phyloP scores from a whole-genome alignment of 768 basidiomycete genomes.

The Lepiota venenata region DNA sequence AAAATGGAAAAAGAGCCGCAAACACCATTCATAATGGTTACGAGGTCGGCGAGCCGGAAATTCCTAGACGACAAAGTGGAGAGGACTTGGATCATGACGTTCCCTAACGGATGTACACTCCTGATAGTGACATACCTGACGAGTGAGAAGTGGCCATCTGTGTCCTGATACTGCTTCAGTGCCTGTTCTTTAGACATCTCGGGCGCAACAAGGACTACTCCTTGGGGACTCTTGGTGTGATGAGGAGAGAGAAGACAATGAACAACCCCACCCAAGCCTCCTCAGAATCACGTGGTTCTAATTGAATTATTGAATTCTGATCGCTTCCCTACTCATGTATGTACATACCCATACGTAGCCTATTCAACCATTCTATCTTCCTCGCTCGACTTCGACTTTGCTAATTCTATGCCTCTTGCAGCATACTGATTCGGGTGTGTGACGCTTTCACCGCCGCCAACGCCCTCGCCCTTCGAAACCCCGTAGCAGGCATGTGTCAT shows the following conservation, averaged over 20 bases:
- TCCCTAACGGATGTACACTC: slow-evolving; percentile 7
- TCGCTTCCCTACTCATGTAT: not conserved
- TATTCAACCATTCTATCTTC: slow-evolving; percentile 45
- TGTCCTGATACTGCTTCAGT: slow-evolving; percentile 81
- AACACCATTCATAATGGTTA: slow-evolving; percentile 98
- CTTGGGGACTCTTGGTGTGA: slow-evolving; percentile 29
- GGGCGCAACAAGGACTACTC: slow-evolving; percentile 31
- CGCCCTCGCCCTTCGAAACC: slow-evolving; percentile 86
- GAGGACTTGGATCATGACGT: slow-evolving; percentile 17
- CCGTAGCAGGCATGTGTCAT: slow-evolving; percentile 73
- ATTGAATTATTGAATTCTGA: not conserved
- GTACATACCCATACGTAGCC: not conserved
- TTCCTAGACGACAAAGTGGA: slow-evolving; percentile 53
- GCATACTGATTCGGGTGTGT: slow-evolving; percentile 94
- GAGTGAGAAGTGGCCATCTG: slow-evolving; percentile 94
- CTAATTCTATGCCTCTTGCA: slow-evolving; percentile 67
- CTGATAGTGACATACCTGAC: slow-evolving; percentile 64
- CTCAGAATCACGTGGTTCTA: slow-evolving; percentile 10
- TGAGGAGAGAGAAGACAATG: slow-evolving; percentile 2
- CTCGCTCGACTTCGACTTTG: slow-evolving; percentile 34
- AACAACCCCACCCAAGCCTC: not conserved
- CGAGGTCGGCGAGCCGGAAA: slow-evolving; percentile 95
- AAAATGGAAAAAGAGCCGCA: slow-evolving; percentile 97
- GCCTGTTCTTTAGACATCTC: slow-evolving; percentile 33
- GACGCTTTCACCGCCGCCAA: slow-evolving; percentile 83